Evolutionary conservation across 2,329 filamentous ascomycete species (phyloP).

Genomic region (Xylogone sp.): DNA sequence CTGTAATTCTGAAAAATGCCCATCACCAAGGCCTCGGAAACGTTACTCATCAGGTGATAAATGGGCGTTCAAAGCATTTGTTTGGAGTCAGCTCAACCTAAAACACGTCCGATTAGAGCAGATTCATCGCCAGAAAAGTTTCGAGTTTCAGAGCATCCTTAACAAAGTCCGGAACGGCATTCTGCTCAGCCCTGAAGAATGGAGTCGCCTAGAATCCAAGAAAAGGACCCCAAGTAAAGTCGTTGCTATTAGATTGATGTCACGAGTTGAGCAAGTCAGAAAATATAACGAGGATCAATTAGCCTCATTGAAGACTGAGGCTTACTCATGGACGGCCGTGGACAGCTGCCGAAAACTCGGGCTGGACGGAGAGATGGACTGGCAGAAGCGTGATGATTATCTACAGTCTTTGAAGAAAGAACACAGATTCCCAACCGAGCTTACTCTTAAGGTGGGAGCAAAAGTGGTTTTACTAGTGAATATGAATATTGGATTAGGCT

Average conservation of each 20-base stretch:
- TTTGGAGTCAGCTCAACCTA: slow-evolving; percentile 18
- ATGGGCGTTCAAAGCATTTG: slow-evolving; percentile 23
- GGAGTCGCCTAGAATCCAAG: slow-evolving; percentile 13
- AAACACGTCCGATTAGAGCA: slow-evolving; percentile 19
- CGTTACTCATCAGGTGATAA: slow-evolving; percentile 14
- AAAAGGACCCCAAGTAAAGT: slow-evolving; percentile 11
- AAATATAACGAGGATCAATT: slow-evolving; percentile 11
- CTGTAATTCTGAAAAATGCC: slow-evolving; percentile 7
- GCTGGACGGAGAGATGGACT: not conserved
- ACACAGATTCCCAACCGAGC: slow-evolving; percentile 11
- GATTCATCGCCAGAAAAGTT: slow-evolving; percentile 25
- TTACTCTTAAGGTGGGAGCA: slow-evolving; percentile 21
- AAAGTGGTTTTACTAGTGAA: slow-evolving; percentile 24
- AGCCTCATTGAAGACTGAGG: slow-evolving; percentile 4
- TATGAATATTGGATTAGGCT: slow-evolving; percentile 8
- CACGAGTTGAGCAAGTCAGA: slow-evolving; percentile 12
- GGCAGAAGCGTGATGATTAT: slow-evolving; percentile 3
- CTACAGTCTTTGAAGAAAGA: slow-evolving; percentile 10
- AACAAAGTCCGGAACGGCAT: slow-evolving; percentile 22
- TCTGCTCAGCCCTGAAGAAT: slow-evolving; percentile 14
- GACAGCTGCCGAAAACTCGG: slow-evolving; percentile 12
- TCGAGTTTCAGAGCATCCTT: slow-evolving; percentile 18
- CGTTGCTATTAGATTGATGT: slow-evolving; percentile 20
- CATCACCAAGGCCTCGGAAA: not conserved
- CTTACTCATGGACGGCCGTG: slow-evolving; percentile 11